Conservation (phyloP, 768 basidiomycete species). For the Hemileccinum rubropunctum region DNA sequence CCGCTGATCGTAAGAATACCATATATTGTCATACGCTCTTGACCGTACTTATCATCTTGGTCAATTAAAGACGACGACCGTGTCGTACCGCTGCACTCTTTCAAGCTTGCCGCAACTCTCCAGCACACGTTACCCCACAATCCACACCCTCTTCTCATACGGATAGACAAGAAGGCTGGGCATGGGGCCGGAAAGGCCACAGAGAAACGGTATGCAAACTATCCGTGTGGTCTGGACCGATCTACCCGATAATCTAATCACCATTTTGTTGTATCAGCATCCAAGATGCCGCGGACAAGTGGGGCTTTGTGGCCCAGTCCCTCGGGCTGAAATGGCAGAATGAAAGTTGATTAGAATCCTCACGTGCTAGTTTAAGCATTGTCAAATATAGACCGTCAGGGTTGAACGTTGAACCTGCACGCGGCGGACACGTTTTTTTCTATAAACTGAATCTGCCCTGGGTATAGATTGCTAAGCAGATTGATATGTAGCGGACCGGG, state of each 20-base stretch:
- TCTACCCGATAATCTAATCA: constrained; percentile 9
- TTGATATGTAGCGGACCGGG: constrained; percentile 1
- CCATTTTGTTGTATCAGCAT: constrained; percentile 47
- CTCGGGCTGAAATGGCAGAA: constrained; percentile 47
- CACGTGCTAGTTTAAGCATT: not conserved
- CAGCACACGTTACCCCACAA: constrained; percentile 66
- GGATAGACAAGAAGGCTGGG: constrained; percentile 77
- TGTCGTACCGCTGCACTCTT: constrained; percentile 84
- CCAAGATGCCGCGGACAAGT: constrained; percentile 73
- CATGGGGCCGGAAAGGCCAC: constrained; percentile 82
- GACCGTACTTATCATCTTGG: constrained; percentile 3
- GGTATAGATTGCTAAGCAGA: not conserved
- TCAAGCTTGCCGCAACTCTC: constrained; percentile 78
- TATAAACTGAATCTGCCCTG: not conserved
- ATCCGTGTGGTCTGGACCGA: not conserved
- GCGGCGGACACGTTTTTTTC: not conserved
- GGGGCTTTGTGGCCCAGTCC: constrained; percentile 70
- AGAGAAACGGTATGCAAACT: constrained; percentile 49
- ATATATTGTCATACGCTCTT: constrained; percentile 24
- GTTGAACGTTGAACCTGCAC: not conserved
- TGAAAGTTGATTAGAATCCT: constrained; percentile 7
- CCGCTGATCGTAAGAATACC: constrained; percentile 82
- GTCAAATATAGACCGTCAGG: not conserved
- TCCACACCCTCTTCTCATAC: constrained; percentile 67
- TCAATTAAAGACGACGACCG: constrained; percentile 66